Base-by-base conservation (phyloP, 352 stramenopile species). In the Bremia lactucae region DNA sequence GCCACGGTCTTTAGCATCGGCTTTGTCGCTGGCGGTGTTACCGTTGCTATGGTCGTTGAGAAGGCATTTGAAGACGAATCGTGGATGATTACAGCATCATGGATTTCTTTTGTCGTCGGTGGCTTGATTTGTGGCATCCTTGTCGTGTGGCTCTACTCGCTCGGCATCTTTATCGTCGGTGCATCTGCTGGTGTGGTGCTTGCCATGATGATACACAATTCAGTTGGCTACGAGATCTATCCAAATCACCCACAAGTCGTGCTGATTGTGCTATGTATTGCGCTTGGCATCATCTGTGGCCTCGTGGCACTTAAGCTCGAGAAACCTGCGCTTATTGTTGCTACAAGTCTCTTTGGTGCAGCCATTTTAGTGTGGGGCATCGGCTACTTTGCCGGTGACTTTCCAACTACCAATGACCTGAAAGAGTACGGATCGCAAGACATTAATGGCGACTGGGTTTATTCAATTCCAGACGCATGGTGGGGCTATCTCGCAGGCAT, bases 351-450 rank as follows among this genome's bases (percentile, higher is more conserved):
- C 11, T 58, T 79, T 31, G 72, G 72, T 31, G 65, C 72, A 0
- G 53, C 51, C 14, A 42, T 77, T 13, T 25, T 72, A 11, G 62
- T 76, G 0, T 81, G 68, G 72, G 72, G 72, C 4, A 34, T 83
- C 9, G 72, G 72, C 23, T 83, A 81, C 56, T 85, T 81, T 38
- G 66, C 59, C 10, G 67, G 72, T 25, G 57, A 78, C 39, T 85
- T 71, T 36, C 66, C 72, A 33, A 63, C 59, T 19, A 49, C 63
- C 11, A 71, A 44, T 36, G 66, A 82, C 52, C 62, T 84, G 35
- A 68, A 68, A 46, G 16, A 41, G 39, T 78, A 80, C 24, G 58
- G 47, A 2, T 47, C 41, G 7, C 23, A 59, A 28, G 49, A 75
- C 31, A 41, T 46, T 16, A 64, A 77, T 46, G 60, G 55, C 18